A percentile compares a stretch with the other conserved stretches of the same genome.
Conservation (phyloP, 352 stramenopile species). For the Phytophthora megakarya region DNA sequence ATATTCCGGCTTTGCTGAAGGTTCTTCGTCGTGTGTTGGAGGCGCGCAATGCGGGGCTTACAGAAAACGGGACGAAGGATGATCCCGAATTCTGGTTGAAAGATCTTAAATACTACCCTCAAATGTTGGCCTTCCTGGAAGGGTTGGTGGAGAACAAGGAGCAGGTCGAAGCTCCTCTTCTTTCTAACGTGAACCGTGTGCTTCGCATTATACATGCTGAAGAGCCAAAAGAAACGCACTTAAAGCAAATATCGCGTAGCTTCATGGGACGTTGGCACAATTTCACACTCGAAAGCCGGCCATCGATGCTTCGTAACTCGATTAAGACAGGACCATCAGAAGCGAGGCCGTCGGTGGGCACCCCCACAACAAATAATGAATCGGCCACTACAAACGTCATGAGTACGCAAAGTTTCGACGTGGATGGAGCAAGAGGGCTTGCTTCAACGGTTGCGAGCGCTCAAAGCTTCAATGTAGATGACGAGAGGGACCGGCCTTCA, state of each 20-base stretch:
- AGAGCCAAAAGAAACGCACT: constrained; percentile 51
- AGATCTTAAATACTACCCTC: constrained; percentile 69
- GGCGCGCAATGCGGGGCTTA: constrained; percentile 42
- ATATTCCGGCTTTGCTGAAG: constrained; percentile 74
- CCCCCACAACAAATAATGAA: constrained; percentile 10
- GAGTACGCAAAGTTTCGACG: constrained; percentile 58
- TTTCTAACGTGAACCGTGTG: constrained; percentile 80
- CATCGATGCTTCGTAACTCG: constrained; percentile 34
- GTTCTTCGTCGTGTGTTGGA: constrained; percentile 76
- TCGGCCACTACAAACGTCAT: constrained; percentile 15
- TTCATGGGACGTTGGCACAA: constrained; percentile 86
- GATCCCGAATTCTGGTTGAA: constrained; percentile 54
- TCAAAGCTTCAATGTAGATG: constrained; percentile 67
- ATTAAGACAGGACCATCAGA: constrained; percentile 24
- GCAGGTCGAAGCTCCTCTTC: constrained; percentile 45
- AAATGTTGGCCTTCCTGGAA: constrained; percentile 67
- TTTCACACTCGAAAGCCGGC: constrained; percentile 59
- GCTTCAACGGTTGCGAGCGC: constrained; percentile 19
- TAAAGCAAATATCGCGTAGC: constrained; percentile 54
- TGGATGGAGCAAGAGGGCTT: constrained; percentile 52
- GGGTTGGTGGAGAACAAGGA: constrained; percentile 55
- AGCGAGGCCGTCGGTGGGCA: constrained; percentile 24
- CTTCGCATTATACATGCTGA: constrained; percentile 74
- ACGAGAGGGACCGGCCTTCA: constrained; percentile 42
- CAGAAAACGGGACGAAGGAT: constrained; percentile 39